Evolutionary conservation across 306 rosid genomes (phyloP).

Genomic region (Arachis stenosperma): DNA sequence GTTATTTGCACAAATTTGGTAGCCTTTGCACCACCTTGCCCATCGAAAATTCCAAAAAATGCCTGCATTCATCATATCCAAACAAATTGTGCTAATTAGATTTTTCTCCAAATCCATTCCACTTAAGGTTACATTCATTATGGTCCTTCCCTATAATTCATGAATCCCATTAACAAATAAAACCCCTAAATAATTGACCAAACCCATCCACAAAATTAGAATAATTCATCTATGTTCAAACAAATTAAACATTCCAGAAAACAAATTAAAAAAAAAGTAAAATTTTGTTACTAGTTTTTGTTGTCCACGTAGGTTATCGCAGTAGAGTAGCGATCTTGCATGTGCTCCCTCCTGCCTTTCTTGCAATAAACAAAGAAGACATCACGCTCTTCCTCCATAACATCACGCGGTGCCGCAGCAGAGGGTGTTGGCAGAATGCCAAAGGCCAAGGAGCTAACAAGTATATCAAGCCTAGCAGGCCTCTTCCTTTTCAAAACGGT

Average conservation of each 20-base stretch:
- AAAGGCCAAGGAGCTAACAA: constrained; percentile 53
- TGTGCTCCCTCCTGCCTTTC: constrained; percentile 83
- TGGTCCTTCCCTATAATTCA: too few species aligned
- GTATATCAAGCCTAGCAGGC: constrained; percentile 78
- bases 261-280: too few species aligned
- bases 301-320: constrained; percentile 68
- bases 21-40: constrained; percentile 94
- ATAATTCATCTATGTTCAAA: too few species aligned
- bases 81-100: constrained; percentile 21
- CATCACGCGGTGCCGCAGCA: constrained; percentile 52
- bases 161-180: not conserved
- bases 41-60: constrained; percentile 86
- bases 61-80: constrained; percentile 60
- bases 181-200: too few species aligned
- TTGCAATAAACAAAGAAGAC: constrained; percentile 78
- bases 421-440: constrained; percentile 49
- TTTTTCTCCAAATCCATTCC: constrained; percentile 24
- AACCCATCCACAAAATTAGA: too few species aligned
- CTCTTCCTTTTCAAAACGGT: constrained; percentile 86
- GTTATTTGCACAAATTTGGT: constrained; percentile 84
- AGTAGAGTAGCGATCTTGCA: constrained; percentile 91
- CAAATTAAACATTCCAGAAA: too few species aligned
- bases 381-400: constrained; percentile 59
- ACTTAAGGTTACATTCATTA: not conserved
- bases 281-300: constrained; percentile 60